phyloP scores from a whole-genome alignment of 192 early-diverging fungal genomes.

The Cetraspora pellucida region DNA sequence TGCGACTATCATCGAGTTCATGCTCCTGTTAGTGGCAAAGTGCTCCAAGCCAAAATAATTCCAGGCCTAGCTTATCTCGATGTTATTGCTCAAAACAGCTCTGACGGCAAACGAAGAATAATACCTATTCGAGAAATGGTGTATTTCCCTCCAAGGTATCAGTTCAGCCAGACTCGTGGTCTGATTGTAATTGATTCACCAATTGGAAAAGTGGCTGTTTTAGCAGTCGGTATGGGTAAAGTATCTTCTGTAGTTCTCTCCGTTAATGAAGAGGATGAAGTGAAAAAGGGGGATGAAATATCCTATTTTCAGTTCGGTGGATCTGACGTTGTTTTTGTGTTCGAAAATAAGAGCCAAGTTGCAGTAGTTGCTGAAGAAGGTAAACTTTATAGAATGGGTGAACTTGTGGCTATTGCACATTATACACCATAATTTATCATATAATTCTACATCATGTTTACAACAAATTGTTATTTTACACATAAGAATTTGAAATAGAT shows the following conservation, averaged over 20 bases:
- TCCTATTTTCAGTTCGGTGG: constrained; percentile 82
- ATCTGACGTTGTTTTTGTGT: constrained; percentile 67
- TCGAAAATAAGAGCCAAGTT: constrained; percentile 50
- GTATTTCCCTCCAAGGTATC: not conserved
- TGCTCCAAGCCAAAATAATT: constrained; percentile 25
- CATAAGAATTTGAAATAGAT: no score
- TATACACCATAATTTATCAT: no score
- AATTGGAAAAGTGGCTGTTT: constrained; percentile 20
- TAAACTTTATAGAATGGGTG: constrained; percentile 1
- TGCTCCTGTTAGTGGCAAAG: constrained; percentile 14
- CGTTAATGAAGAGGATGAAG: not conserved
- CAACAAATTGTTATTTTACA: no score
- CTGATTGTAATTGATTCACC: not conserved
- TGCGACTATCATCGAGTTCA: constrained; percentile 19
- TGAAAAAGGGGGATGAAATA: constrained; percentile 70
- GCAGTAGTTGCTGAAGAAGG: not conserved
- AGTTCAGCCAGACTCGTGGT: constrained; percentile 23
- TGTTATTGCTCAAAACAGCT: not conserved
- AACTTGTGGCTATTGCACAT: constrained; percentile 20
- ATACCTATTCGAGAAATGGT: not conserved
- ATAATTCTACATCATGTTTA: no score
- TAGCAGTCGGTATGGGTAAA: constrained; percentile 16
- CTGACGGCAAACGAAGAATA: not conserved
- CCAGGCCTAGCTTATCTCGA: constrained; percentile 8
- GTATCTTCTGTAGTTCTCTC: constrained; percentile 18